Conservation (phyloP, 2,329 filamentous ascomycete genomes). For the Achaetomium macrosporum region DNA sequence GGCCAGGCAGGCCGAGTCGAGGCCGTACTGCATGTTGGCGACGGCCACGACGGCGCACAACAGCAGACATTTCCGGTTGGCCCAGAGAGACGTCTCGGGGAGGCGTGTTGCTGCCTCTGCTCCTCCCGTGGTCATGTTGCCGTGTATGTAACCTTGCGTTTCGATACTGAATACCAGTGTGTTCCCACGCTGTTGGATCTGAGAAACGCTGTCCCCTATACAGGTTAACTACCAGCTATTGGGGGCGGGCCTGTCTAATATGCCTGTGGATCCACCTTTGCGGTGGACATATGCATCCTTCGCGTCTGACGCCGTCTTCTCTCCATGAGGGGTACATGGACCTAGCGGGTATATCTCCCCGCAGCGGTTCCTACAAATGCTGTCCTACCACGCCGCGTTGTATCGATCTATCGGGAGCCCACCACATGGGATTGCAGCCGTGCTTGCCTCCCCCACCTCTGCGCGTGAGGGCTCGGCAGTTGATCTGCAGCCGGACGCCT, state of each 20-base stretch:
- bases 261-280: background rate
- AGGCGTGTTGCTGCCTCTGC: slow-evolving; percentile 12
- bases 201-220: background rate
- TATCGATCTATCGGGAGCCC: too few species aligned
- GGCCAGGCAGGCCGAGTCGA: slow-evolving; percentile 42
- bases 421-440: too few species aligned
- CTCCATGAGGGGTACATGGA: background rate
- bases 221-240: background rate
- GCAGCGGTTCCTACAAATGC: background rate
- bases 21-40: slow-evolving; percentile 48
- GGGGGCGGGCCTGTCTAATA: too few species aligned
- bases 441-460: too few species aligned
- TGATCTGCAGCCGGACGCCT: too few species aligned
- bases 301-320: too few species aligned
- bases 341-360: background rate
- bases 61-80: slow-evolving; percentile 39
- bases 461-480: too few species aligned
- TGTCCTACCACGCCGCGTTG: background rate
- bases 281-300: background rate
- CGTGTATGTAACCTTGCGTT: background rate
- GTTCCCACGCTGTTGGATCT: background rate
- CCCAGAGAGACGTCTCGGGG: slow-evolving; percentile 33
- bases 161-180: background rate
- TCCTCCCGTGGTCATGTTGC: background rate
- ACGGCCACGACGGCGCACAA: slow-evolving; percentile 42